A percentile compares a stretch with the other conserved stretches of the same genome.
These are phyloP conservation scores for Lanmaoa rubissima DNA, from an alignment of 768 basidiomycete species.

Conservation along the genomic window DNA sequence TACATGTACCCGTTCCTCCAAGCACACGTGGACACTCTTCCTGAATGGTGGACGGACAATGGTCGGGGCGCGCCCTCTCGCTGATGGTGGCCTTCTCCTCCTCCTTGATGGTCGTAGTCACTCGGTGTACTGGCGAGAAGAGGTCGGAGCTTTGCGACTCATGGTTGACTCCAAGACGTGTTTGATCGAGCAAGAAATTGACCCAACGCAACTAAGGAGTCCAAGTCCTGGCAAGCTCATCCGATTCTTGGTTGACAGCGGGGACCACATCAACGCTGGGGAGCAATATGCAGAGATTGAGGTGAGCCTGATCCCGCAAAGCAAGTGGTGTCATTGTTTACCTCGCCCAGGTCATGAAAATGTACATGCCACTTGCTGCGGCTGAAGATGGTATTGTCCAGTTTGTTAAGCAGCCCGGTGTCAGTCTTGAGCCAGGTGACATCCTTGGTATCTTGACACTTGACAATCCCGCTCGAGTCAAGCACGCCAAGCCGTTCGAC, in stretches of 20 bases:
- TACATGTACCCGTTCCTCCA: constrained; percentile 89
- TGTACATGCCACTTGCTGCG: constrained; percentile 98
- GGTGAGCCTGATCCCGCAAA: constrained; percentile 42
- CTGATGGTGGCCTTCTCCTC: constrained; percentile 92
- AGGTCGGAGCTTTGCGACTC: constrained; percentile 88
- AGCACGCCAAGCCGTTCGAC: constrained; percentile 98
- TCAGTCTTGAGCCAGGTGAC: constrained; percentile 94
- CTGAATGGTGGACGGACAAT: constrained; percentile 92
- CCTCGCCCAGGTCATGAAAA: constrained; percentile 83
- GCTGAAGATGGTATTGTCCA: constrained; percentile 93
- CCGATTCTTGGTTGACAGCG: constrained; percentile 92
- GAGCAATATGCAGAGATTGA: constrained; percentile 99
- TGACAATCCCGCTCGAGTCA: constrained; percentile 94
- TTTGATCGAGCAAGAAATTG: constrained; percentile 98
- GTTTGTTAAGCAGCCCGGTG: constrained; percentile 97
- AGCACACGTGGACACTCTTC: constrained; percentile 89
- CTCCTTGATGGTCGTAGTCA: constrained; percentile 93
- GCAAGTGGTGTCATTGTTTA: not conserved
- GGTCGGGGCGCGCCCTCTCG: constrained; percentile 89
- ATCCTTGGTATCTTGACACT: constrained; percentile 95
- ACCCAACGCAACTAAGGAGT: constrained; percentile 94
- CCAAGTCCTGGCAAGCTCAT: constrained; percentile 97
- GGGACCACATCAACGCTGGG: constrained; percentile 95
- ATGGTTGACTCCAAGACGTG: constrained; percentile 98
- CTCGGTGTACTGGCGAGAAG: constrained; percentile 97